phyloP scores from a whole-genome alignment of 371 early-diverging fungal genomes.

The Syncephalastrum sp. region DNA sequence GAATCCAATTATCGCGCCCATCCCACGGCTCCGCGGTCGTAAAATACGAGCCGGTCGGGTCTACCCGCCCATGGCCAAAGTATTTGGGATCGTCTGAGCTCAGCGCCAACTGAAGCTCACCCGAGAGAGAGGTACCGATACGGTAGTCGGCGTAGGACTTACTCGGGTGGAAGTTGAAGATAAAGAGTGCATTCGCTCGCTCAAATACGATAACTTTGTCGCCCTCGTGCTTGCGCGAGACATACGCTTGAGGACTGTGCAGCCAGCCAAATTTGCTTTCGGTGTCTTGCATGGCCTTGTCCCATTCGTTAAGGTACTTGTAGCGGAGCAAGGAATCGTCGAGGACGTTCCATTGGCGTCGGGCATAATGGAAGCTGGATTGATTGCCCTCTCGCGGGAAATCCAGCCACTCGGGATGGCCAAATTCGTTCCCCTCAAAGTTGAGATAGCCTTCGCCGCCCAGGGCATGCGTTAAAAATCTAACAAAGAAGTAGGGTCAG shows the following conservation, averaged over 20 bases:
- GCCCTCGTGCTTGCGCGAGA: slow-evolving; percentile 87
- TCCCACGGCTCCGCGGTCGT: slow-evolving; percentile 72
- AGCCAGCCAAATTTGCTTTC: slow-evolving; percentile 78
- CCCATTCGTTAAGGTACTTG: slow-evolving; percentile 90
- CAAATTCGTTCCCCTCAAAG: slow-evolving; percentile 97
- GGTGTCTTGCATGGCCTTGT: slow-evolving; percentile 76
- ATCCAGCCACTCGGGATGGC: slow-evolving; percentile 98
- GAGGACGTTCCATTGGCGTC: slow-evolving; percentile 91
- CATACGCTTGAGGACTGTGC: slow-evolving; percentile 66
- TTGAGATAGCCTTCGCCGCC: slow-evolving; percentile 96
- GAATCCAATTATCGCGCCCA: slow-evolving; percentile 70
- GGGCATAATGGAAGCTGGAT: slow-evolving; percentile 90
- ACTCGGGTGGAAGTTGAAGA: slow-evolving; percentile 94
- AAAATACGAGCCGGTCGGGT: slow-evolving; percentile 57
- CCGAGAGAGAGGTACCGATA: slow-evolving; percentile 69
- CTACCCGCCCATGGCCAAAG: slow-evolving; percentile 84
- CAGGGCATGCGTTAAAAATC: slow-evolving; percentile 80
- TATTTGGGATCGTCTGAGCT: slow-evolving; percentile 75
- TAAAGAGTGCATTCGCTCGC: slow-evolving; percentile 80
- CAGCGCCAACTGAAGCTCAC: slow-evolving; percentile 75
- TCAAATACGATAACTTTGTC: slow-evolving; percentile 95
- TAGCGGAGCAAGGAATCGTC: slow-evolving; percentile 87
- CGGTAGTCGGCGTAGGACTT: slow-evolving; percentile 86
- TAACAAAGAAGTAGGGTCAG: neutral
- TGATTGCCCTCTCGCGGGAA: slow-evolving; percentile 94